Conservation (phyloP, 2,329 filamentous ascomycete species). For the Penicillium sp. region DNA sequence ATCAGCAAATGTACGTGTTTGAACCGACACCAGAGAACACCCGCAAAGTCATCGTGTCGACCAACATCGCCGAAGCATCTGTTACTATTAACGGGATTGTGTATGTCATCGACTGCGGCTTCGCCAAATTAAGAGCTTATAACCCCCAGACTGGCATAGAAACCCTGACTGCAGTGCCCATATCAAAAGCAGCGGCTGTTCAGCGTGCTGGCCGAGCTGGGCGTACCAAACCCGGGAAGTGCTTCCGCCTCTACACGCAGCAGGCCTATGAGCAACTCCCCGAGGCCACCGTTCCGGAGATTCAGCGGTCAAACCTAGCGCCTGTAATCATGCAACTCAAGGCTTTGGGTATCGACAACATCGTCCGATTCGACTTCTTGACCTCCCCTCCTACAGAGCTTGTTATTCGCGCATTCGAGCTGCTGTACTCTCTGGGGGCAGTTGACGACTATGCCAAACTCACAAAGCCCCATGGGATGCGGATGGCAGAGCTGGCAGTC, state of each 20-base stretch:
- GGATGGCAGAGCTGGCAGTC: conserved; percentile 87
- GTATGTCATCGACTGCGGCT: conserved; percentile 83
- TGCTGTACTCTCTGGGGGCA: conserved; percentile 77
- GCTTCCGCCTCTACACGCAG: conserved; percentile 85
- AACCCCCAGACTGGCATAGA: conserved; percentile 80
- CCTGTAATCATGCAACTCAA: conserved; percentile 85
- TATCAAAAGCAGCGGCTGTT: conserved; percentile 82
- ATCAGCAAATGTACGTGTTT: conserved; percentile 93
- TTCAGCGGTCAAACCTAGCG: conserved; percentile 83
- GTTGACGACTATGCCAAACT: conserved; percentile 84
- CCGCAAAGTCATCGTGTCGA: conserved; percentile 83
- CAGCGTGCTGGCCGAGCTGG: conserved; percentile 86
- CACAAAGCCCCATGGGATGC: conserved; percentile 72
- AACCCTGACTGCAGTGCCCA: conserved; percentile 66
- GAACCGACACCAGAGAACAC: conserved; percentile 71
- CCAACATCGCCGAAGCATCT: conserved; percentile 93
- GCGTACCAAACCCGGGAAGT: conserved; percentile 81
- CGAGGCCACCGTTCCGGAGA: conserved; percentile 72
- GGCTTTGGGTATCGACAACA: conserved; percentile 88
- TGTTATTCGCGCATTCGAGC: conserved; percentile 74
- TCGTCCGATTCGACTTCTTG: conserved; percentile 80
- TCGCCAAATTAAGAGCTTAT: conserved; percentile 80
- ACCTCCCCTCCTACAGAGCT: conserved; percentile 77
- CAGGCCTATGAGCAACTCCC: conserved; percentile 56
- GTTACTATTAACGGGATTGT: conserved; percentile 89